These are phyloP conservation scores for Fusarium nygamai DNA, from an alignment of 2,329 filamentous ascomycete genomes.

Conservation along the genomic window DNA sequence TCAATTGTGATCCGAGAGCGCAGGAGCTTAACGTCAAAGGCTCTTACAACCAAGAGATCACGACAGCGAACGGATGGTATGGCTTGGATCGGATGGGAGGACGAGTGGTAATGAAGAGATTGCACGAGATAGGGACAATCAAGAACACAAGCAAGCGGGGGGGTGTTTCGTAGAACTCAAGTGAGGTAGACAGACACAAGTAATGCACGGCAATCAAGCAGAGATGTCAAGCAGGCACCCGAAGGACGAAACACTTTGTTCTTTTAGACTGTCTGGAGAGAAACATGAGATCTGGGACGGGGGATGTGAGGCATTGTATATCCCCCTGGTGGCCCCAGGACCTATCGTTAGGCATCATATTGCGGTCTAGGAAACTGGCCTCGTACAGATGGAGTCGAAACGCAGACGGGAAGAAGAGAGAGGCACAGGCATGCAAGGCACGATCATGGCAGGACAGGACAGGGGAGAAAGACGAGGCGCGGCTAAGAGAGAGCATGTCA, in stretches of 20 bases:
- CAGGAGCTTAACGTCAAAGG: slow-evolving; percentile 21
- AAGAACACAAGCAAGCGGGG: slow-evolving; percentile 27
- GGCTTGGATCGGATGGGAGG: slow-evolving; percentile 25
- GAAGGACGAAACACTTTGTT: slow-evolving; percentile 37
- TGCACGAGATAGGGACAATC: slow-evolving; percentile 35
- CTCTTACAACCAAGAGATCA: slow-evolving; percentile 29
- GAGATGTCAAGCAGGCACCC: slow-evolving; percentile 31
- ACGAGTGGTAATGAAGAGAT: slow-evolving; percentile 40
- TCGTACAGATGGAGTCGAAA: slow-evolving; percentile 20
- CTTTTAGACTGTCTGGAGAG: slow-evolving; percentile 12
- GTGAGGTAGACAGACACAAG: slow-evolving; percentile 7
- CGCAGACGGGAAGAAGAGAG: slow-evolving; percentile 5
- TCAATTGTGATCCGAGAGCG: slow-evolving; percentile 23
- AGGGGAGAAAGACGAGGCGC: slow-evolving; percentile 23
- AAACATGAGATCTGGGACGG: slow-evolving; percentile 30
- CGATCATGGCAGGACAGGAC: not conserved
- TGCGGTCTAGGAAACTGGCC: slow-evolving; percentile 40
- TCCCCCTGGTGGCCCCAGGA: slow-evolving; percentile 10
- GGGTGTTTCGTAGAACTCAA: slow-evolving; percentile 1
- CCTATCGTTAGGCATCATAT: slow-evolving; percentile 38
- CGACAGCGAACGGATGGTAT: slow-evolving; percentile 35
- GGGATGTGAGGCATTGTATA: slow-evolving; percentile 29
- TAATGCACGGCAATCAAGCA: slow-evolving; percentile 27
- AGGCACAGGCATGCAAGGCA: slow-evolving; percentile 23
- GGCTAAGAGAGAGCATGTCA: slow-evolving; percentile 22